phyloP scores from a whole-genome alignment of 805 yeast genomes.

The Candida loeiensis region DNA sequence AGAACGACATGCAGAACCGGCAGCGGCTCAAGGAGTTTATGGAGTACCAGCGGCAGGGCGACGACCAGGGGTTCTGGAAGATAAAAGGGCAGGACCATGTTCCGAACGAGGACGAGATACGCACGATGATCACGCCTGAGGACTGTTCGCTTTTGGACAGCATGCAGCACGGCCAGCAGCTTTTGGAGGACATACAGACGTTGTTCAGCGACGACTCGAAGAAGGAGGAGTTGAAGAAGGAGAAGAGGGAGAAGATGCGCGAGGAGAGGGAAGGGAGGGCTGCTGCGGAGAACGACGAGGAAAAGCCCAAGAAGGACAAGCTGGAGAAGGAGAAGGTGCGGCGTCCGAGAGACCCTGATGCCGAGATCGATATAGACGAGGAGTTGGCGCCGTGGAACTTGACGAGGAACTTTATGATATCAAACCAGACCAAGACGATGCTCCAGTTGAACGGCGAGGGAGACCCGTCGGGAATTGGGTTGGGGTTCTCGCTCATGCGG shows the following conservation, averaged over 20 bases:
- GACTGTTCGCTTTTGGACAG: constrained; percentile 83
- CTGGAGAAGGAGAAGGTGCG: constrained; percentile 20
- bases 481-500: constrained; percentile 81
- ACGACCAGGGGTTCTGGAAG: constrained; percentile 94
- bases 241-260: constrained; percentile 25
- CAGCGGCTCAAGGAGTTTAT: constrained; percentile 94
- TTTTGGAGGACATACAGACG: constrained; percentile 73
- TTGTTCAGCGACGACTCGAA: constrained; percentile 38
- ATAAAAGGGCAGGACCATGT: constrained; percentile 57
- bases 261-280: constrained; percentile 19
- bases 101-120: constrained; percentile 71
- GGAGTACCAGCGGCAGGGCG: constrained; percentile 94
- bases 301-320: constrained; percentile 15
- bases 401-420: constrained; percentile 85
- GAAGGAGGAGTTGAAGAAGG: constrained; percentile 24
- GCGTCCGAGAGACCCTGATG: constrained; percentile 29
- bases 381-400: constrained; percentile 92
- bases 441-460: constrained; percentile 91
- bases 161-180: constrained; percentile 92
- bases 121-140: constrained; percentile 88
- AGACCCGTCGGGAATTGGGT: constrained; percentile 89
- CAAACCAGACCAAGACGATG: constrained; percentile 97
- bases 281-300: constrained; percentile 8
- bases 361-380: constrained; percentile 66
- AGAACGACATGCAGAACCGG: constrained; percentile 94